Evolutionary conservation across 2,329 filamentous ascomycete genomes (phyloP).

Genomic region (Canariomyces notabilis): DNA sequence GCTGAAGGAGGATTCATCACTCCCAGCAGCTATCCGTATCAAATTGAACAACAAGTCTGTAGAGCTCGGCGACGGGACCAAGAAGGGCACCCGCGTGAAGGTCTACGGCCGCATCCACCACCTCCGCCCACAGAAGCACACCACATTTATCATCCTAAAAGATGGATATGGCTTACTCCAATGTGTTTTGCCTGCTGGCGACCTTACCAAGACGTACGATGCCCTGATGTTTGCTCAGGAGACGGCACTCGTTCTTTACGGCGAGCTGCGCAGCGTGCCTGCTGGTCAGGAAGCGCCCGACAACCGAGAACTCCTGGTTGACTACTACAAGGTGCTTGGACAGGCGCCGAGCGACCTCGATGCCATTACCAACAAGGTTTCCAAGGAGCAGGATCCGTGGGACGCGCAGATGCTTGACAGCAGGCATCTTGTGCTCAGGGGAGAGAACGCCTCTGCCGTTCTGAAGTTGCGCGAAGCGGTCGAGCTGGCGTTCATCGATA

Average conservation of each 20-base stretch:
- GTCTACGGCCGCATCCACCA: conserved; percentile 81
- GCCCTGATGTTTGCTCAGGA: conserved; percentile 79
- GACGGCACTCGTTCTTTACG: conserved; percentile 78
- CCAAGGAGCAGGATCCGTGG: conserved; percentile 54
- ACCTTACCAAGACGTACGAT: conserved; percentile 87
- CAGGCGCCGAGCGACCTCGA: conserved; percentile 81
- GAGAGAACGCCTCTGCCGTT: conserved; percentile 76
- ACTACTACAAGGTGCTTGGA: conserved; percentile 78
- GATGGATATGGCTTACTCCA: conserved; percentile 84
- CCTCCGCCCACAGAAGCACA: conserved; percentile 73
- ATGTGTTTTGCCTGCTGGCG: conserved; percentile 69
- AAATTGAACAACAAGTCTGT: conserved; percentile 67
- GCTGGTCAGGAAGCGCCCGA: conserved; percentile 73
- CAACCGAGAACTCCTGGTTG: conserved; percentile 82
- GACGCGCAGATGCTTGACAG: conserved; percentile 65
- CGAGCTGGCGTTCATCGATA: conserved; percentile 72
- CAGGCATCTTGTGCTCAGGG: conserved; percentile 78
- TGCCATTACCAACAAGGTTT: conserved; percentile 76
- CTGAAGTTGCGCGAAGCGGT: conserved; percentile 82
- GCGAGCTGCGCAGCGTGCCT: conserved; percentile 78
- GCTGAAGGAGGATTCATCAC: conserved; percentile 64
- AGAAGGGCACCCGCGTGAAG: conserved; percentile 67
- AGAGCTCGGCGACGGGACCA: conserved; percentile 45
- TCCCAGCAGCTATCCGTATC: conserved; percentile 72
- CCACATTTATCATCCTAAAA: conserved; percentile 79